Evolutionary conservation across 164 flowering plant genomes (phyloP).

Genomic region (Liquidambar formosana): DNA sequence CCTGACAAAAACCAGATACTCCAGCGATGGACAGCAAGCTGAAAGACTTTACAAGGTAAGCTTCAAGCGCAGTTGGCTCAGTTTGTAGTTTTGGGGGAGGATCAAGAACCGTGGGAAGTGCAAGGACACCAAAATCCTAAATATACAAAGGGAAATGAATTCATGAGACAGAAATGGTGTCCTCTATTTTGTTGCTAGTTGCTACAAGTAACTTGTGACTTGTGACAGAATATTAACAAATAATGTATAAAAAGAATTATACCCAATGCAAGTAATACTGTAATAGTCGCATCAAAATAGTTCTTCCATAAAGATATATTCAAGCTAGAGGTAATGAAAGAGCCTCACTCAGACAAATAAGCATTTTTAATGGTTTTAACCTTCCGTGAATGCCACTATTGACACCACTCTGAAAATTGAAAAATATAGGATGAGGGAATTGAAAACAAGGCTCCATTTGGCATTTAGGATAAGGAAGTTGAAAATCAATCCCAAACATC

Average conservation of each 20-base stretch:
- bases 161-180: neutral
- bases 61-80: conserved; percentile 49
- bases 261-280: neutral
- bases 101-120: conserved; percentile 84
- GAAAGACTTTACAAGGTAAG: conserved; percentile 66
- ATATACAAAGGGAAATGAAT: neutral
- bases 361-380: too few relatives aligned
- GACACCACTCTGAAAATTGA: too few relatives aligned
- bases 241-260: neutral
- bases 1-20: conserved; percentile 92
- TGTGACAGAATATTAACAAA: neutral
- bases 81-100: conserved; percentile 79
- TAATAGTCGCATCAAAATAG: neutral
- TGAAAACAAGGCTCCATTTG: too few relatives aligned
- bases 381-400: too few relatives aligned
- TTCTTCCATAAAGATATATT: neutral
- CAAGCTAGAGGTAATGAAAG: neutral
- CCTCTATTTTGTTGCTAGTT: neutral
- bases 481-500: too few relatives aligned
- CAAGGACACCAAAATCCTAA: conserved; percentile 75
- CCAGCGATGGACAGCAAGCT: conserved; percentile 84
- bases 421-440: too few relatives aligned
- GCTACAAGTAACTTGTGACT: neutral
- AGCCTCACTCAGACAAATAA: too few relatives aligned
- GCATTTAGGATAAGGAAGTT: too few relatives aligned